Evolutionary conservation across 768 basidiomycete genomes (phyloP), one percentile per base, ranked within the genome.

Genomic region (Boletus reticulatus): DNA sequence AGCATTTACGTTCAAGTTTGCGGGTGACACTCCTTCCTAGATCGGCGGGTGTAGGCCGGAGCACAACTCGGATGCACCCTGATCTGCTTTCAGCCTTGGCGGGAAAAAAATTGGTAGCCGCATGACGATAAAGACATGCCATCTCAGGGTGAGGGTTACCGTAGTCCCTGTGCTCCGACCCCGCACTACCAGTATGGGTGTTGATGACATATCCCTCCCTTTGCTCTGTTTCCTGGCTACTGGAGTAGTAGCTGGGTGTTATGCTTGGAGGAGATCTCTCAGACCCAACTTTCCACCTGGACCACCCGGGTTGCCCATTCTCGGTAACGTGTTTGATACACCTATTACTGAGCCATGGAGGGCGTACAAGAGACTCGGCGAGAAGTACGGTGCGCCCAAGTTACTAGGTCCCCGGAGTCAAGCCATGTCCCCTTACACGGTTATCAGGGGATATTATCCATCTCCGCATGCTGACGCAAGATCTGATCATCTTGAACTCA

Each of bases 401-500:
- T 22, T 2, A 16, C 36, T 3, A 6, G 17, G n/a, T 39, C 31
- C 19, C 32, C n/a, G 20, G 9, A 7, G 4, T 20, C 12, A 7
- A 37, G 6, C n/a, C 6, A n/a, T 10, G 22, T 44, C 42, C 5
- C 16, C 42, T 55, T 22, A 54, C 16, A 1, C n/a, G 8, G 34
- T 47, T 37, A 9, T 14, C 9, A 57, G 56, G 56, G 27, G 56
- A 57, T 41, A 29, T 57, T 2, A 20, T 54, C 27, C 48, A 55
- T 41, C 36, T 57, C 47, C 53, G 56, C 12, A 42, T 56, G 10
- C 19, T 57, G 16, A 56, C 56, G 6, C 57, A 58, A 46, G 54
- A 58, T 31, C 4, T 50, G 19, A 58, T 56, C 17, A 29, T 56
- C 17, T 19, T 58, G 54, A 56, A 56, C 42, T 58, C 57, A n/a